These are phyloP conservation scores for Oryza coarctata DNA, from an alignment of 176 grass and related monocot species.

Conservation along the genomic window DNA sequence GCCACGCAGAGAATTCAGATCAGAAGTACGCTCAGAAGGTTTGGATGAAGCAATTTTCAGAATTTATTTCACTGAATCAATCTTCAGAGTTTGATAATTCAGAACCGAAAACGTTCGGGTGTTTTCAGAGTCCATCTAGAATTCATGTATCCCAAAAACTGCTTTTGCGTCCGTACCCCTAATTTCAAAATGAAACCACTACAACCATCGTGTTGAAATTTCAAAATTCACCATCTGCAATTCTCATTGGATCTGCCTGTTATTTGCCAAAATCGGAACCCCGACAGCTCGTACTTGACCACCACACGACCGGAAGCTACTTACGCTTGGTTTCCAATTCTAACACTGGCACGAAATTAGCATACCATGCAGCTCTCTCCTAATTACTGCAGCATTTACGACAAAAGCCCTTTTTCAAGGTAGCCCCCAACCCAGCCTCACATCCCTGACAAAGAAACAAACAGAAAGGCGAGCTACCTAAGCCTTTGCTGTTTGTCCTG, in stretches of 20 bases:
- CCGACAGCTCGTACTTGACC: conserved; percentile 33
- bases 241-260: not conserved
- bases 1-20: not conserved
- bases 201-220: conserved; percentile 4
- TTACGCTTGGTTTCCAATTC: not conserved
- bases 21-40: not conserved
- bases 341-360: not conserved
- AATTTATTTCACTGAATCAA: not conserved
- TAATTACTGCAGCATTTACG: conserved; percentile 13
- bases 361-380: not conserved
- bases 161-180: not conserved
- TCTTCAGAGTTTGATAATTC: not conserved
- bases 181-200: not conserved
- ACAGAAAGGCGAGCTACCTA: conserved; percentile 25
- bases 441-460: conserved; percentile 4
- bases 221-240: not conserved
- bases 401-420: not conserved
- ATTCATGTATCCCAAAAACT: not conserved
- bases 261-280: conserved; percentile 26
- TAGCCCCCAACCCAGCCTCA: not conserved
- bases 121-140: not conserved
- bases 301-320: not conserved
- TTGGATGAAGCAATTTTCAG: not conserved
- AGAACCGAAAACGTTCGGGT: not conserved
- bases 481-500: not conserved